These are phyloP conservation scores for Thamnidium elegans DNA, from an alignment of 192 early-diverging fungal species.

Conservation along the genomic window DNA sequence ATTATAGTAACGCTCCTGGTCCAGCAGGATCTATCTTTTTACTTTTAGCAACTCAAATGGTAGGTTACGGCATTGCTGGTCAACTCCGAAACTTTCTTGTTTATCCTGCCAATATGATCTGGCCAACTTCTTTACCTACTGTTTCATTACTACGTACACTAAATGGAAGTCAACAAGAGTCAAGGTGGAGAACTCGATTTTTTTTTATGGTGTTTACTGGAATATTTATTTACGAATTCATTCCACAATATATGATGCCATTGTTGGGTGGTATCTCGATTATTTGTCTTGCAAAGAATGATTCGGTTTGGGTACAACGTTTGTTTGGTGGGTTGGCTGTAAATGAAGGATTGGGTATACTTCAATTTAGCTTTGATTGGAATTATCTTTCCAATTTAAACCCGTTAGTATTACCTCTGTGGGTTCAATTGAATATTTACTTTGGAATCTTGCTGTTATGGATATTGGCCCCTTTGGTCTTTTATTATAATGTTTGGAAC, in stretches of 20 bases:
- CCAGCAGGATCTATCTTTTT: constrained; percentile 21
- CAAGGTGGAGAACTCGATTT: constrained; percentile 28
- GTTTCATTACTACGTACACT: constrained; percentile 45
- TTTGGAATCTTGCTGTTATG: constrained; percentile 53
- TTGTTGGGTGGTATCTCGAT: constrained; percentile 36
- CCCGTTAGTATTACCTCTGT: constrained; percentile 62
- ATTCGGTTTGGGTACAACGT: constrained; percentile 33
- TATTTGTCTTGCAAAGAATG: constrained; percentile 34
- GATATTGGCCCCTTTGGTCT: constrained; percentile 56
- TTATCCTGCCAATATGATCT: constrained; percentile 50
- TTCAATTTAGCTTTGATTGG: constrained; percentile 46
- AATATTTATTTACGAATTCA: constrained; percentile 42
- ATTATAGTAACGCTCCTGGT: constrained; percentile 31
- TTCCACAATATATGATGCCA: constrained; percentile 44
- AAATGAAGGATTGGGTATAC: constrained; percentile 45
- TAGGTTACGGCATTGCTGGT: constrained; percentile 43
- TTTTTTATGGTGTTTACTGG: constrained; percentile 40
- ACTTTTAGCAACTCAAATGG: constrained; percentile 28
- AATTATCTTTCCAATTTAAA: constrained; percentile 36
- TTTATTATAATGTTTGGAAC: constrained; percentile 54
- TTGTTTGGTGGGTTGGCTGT: constrained; percentile 39
- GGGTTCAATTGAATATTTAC: constrained; percentile 65
- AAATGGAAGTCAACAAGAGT: constrained; percentile 15
- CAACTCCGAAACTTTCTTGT: constrained; percentile 44
- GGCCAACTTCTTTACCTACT: constrained; percentile 48